Evolutionary conservation across 305 asterid genomes (phyloP), one percentile per base, ranked within the genome.

Genomic region (Rubia tinctorum): DNA sequence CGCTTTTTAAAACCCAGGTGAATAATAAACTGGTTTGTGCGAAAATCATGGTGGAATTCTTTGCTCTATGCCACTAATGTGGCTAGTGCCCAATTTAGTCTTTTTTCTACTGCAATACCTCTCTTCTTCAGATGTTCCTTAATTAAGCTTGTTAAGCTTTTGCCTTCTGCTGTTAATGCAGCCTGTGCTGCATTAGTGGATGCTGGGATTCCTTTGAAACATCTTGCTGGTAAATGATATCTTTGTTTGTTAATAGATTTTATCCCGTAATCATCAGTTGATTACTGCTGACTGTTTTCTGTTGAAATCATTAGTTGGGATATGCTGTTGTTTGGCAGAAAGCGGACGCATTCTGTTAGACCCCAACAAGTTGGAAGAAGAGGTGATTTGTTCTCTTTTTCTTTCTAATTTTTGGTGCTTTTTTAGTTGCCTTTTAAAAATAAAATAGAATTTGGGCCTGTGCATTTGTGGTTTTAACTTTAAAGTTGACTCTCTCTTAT

Each of bases 101-200:
- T 47, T 13, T 18, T 30, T 59, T 47, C 63, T 49, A 30, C n/a
- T 30, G 45, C n/a, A 47, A 14, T 40, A 11, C 23, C 17, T 69
- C 5, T 30, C 34, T 70, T 69, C 61, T 69, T 69, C 17, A 49
- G 37, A 17, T 70, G 44, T 80, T 91, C 96, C 89, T 93, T 90
- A 84, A 90, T 88, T 75, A 70, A 64, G 73, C 70, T 71, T 78
- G 71, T 77, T 70, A 81, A 91, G 99, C 97, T 94, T 84, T 91
- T 94, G 56, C 95, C 97, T 15, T 94, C 96, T 86, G 99, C 97
- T 64, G 84, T 91, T 76, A 94, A 94, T 71, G 97, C 96, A 62
- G 86, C 92, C 14, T 91, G 96, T 79, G 91, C 91, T 80, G 99
- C 97, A 68, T 96, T 91, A 71, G 77, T 89, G 75, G 97, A 91